Percentiles rank a stretch among this genome's conserved stretches.
Conservation (phyloP, 139 green algal species). For the Coccomyxa sp. region DNA sequence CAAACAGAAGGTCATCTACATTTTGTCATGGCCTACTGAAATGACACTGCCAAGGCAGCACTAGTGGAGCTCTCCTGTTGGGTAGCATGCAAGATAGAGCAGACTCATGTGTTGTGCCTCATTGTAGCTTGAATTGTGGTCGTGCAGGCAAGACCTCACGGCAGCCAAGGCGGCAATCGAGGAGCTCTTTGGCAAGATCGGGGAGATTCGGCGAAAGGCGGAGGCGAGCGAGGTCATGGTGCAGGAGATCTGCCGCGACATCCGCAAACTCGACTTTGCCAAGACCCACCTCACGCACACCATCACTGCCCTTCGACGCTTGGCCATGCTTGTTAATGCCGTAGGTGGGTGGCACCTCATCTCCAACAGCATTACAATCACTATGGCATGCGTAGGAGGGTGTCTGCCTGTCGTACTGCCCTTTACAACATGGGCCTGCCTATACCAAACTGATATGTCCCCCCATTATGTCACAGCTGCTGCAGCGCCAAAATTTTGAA, state of each 20-base stretch:
- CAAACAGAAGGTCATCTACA: too few relatives aligned
- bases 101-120: not conserved
- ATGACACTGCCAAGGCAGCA: not conserved
- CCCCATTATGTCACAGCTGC: too few relatives aligned
- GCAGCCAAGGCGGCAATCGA: slow-evolving; percentile 62
- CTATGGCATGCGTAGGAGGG: not conserved
- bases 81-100: not conserved
- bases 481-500: too few relatives aligned
- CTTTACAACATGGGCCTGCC: too few relatives aligned
- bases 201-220: slow-evolving; percentile 83
- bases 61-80: not conserved
- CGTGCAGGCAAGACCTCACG: slow-evolving; percentile 64
- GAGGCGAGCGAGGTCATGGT: slow-evolving; percentile 92
- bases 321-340: slow-evolving; percentile 90
- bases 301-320: slow-evolving; percentile 89
- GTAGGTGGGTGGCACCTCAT: slow-evolving; percentile 36
- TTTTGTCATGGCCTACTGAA: too few relatives aligned
- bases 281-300: slow-evolving; percentile 94
- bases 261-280: slow-evolving; percentile 93
- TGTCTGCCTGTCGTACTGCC: too few relatives aligned
- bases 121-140: not conserved
- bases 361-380: not conserved
- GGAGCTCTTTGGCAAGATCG: slow-evolving; percentile 75
- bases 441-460: too few relatives aligned
- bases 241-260: slow-evolving; percentile 96